Conservation (phyloP, 352 stramenopile genomes). For the Pythium utonaiense region DNA sequence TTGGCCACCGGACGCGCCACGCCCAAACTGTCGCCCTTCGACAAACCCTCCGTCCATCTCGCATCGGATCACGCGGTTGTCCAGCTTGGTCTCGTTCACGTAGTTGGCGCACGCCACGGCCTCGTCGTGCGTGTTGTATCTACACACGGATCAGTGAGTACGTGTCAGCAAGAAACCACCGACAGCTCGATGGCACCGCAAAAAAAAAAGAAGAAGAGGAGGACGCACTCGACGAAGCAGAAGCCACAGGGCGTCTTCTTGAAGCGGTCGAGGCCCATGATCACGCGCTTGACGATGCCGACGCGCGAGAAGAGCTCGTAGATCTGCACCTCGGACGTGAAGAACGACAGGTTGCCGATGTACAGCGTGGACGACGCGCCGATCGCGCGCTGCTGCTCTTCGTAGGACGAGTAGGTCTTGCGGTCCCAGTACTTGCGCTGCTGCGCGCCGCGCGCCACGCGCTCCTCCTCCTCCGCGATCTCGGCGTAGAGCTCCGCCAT, state of each 20-base stretch:
- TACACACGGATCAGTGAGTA: slow-evolving; percentile 1
- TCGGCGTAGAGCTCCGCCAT: slow-evolving; percentile 69
- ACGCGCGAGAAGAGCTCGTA: slow-evolving; percentile 93
- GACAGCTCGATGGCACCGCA: no score
- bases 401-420: slow-evolving; percentile 90
- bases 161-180: no score
- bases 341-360: slow-evolving; percentile 97
- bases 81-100: slow-evolving; percentile 84
- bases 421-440: slow-evolving; percentile 94
- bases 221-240: slow-evolving; percentile 95
- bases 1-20: slow-evolving; percentile 77
- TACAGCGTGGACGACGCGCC: slow-evolving; percentile 92
- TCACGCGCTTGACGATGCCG: slow-evolving; percentile 89
- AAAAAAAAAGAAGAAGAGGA: not conserved
- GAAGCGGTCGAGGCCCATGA: slow-evolving; percentile 95
- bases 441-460: slow-evolving; percentile 44
- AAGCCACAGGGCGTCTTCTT: slow-evolving; percentile 97
- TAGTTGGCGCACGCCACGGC: slow-evolving; percentile 77
- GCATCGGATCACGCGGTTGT: slow-evolving; percentile 84
- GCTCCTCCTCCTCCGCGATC: slow-evolving; percentile 65
- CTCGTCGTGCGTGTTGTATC: slow-evolving; percentile 67
- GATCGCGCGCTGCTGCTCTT: slow-evolving; percentile 93
- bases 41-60: slow-evolving; percentile 88
- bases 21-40: slow-evolving; percentile 84
- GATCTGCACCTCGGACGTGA: slow-evolving; percentile 94